Evolutionary conservation across 108 stramenopile species (phyloP), one percentile per base, ranked within the genome.

Genomic region (Skeletonema grethae): DNA sequence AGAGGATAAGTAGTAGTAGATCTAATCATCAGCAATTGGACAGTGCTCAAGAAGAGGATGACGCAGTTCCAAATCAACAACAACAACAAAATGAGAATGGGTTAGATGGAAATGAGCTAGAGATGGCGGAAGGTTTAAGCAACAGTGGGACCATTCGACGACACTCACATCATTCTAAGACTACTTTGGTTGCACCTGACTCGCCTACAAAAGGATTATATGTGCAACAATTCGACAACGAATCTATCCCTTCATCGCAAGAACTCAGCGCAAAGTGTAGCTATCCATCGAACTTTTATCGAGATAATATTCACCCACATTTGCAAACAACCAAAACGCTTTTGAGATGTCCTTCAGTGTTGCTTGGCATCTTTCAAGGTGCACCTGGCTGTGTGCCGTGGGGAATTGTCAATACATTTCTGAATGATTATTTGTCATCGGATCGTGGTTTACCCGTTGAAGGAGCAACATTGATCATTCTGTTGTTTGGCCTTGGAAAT

Each of bases 371-470:
- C 20, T 38, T 92, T 9, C 95, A 96, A 64, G 95, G 95, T n/a
- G 85, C 90, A 15, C 92, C 95, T 16, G 95, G 95, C 18, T 96
- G 95, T 75, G 59, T 95, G 13, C 87, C 91, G 7, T 92, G 91
- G 72, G 88, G 88, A 12, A 85, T 96, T 13, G 78, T 96, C 41
- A 90, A 89, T 66, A 88, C 87, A 24, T 96, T 84, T 70, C 72
- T 96, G 70, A 94, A 92, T 63, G 95, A 96, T 56, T 96, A 82
- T 70, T 76, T 96, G 11, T 83, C 90, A 7, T 79, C 90, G 35
- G 80, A 96, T 67, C 38, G 89, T 55, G 93, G 93, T 13, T 85
- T 94, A 75, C 80, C 80, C 9, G 87, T 94, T 22, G 86, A 87
- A 75, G 62, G 71, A 55, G 94, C 94, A 36, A 95, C 94, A 7